phyloP scores from a whole-genome alignment of 768 basidiomycete species.

The Leccinum subtestaceum region DNA sequence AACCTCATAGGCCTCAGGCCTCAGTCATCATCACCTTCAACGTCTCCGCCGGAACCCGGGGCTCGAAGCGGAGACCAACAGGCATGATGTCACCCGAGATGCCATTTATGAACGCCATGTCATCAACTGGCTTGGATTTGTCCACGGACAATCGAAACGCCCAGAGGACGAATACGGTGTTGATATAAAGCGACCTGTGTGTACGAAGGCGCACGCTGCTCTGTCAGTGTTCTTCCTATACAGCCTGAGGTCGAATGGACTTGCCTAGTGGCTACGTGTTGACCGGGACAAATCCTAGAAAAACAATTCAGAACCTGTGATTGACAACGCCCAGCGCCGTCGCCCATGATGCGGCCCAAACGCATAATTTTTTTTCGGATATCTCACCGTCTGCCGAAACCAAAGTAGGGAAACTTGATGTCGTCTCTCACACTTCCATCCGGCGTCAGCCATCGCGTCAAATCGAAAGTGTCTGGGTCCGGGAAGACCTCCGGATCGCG shows the following conservation, averaged over 20 bases:
- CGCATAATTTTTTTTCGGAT: neutral
- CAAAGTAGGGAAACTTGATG: conserved; percentile 48
- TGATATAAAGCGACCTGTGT: conserved; percentile 55
- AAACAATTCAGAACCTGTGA: neutral
- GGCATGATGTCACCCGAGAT: conserved; percentile 32
- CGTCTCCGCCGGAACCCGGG: conserved; percentile 28
- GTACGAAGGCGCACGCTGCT: neutral
- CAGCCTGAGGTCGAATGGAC: conserved; percentile 3
- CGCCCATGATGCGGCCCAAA: neutral
- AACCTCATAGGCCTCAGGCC: neutral
- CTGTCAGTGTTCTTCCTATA: neutral
- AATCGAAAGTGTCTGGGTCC: conserved; percentile 36
- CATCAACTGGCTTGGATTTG: conserved; percentile 49
- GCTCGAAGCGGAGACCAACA: conserved; percentile 52
- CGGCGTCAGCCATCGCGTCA: conserved; percentile 30
- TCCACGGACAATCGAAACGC: conserved; percentile 52
- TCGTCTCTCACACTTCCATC: conserved; percentile 39
- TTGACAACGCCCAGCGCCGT: neutral
- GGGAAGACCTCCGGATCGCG: conserved; percentile 38
- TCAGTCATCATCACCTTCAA: conserved; percentile 8
- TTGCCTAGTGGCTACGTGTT: conserved; percentile 46
- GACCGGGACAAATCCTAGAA: conserved; percentile 57
- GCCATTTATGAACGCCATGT: conserved; percentile 45
- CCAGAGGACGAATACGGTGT: conserved; percentile 57
- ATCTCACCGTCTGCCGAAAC: conserved; percentile 42